Conservation (phyloP, 495 filamentous ascomycete species). For the Astrothelium macrocarpum region DNA sequence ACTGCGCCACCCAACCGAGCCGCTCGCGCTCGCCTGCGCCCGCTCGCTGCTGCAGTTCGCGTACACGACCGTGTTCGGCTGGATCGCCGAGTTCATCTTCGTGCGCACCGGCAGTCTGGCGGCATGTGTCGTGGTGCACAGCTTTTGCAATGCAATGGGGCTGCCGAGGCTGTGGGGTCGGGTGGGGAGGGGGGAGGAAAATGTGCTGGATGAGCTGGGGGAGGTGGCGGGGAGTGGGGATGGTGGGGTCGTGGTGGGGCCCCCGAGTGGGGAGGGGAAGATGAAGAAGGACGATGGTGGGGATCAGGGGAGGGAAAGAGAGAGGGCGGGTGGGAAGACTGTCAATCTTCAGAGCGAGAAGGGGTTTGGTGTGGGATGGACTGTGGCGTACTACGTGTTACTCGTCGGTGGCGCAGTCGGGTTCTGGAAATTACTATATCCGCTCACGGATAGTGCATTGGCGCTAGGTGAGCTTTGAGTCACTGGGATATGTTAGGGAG, state of each 20-base stretch:
- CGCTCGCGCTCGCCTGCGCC: slow-evolving; percentile 47
- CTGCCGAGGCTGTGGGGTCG: slow-evolving; percentile 79
- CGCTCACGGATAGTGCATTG: slow-evolving; percentile 52
- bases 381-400: slow-evolving; percentile 64
- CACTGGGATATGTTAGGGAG: background rate
- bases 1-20: slow-evolving; percentile 63
- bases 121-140: slow-evolving; percentile 64
- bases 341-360: slow-evolving; percentile 6
- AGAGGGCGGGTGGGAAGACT: background rate
- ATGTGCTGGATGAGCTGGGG: slow-evolving; percentile 26
- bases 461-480: background rate
- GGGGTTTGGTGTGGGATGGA: slow-evolving; percentile 49
- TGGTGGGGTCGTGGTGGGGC: background rate
- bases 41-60: slow-evolving; percentile 74
- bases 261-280: slow-evolving; percentile 19
- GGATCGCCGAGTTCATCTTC: slow-evolving; percentile 85
- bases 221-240: slow-evolving; percentile 14
- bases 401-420: slow-evolving; percentile 59
- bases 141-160: slow-evolving; percentile 89
- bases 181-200: slow-evolving; percentile 49
- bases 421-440: slow-evolving; percentile 61
- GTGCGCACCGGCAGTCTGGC: slow-evolving; percentile 72
- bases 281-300: slow-evolving; percentile 11
- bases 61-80: slow-evolving; percentile 92
- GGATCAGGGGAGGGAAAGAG: background rate